phyloP scores from a whole-genome alignment of 2,329 filamentous ascomycete genomes.

The Chaetothyriales sp. region DNA sequence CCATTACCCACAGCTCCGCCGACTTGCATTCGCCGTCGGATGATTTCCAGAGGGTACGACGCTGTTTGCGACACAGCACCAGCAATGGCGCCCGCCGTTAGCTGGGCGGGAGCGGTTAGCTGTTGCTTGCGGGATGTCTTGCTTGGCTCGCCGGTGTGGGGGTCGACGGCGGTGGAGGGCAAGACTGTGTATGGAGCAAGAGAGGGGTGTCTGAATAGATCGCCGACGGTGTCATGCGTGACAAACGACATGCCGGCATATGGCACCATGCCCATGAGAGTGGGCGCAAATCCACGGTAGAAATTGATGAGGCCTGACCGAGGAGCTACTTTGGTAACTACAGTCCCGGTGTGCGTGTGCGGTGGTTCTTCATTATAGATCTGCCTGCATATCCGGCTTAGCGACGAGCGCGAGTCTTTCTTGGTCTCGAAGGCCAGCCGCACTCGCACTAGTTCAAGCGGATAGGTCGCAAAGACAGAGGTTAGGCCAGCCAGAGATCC shows the following conservation, averaged over 20 bases:
- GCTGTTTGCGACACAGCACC: conserved; percentile 81
- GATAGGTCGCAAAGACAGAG: conserved; percentile 92
- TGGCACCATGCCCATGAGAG: conserved; percentile 84
- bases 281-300: conserved; percentile 84
- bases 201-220: conserved; percentile 56
- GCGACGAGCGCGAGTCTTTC: conserved; percentile 50
- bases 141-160: conserved; percentile 20
- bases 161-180: conserved; percentile 29
- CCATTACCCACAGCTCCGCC: conserved; percentile 88
- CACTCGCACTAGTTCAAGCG: conserved; percentile 81
- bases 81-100: conserved; percentile 68
- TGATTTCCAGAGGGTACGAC: conserved; percentile 87
- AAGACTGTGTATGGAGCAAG: conserved; percentile 64
- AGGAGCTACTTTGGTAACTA: conserved; percentile 40
- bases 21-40: conserved; percentile 88
- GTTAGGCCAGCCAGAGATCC: conserved; percentile 52
- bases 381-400: conserved; percentile 62
- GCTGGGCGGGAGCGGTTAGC: conserved; percentile 72
- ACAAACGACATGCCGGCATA: conserved; percentile 94
- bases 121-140: conserved; percentile 45
- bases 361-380: conserved; percentile 67
- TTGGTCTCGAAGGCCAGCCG: conserved; percentile 91
- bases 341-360: conserved; percentile 21
- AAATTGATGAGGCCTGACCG: conserved; percentile 69
- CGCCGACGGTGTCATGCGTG: conserved; percentile 79